These are phyloP conservation scores for Cicer chorassanicum DNA, from an alignment of 306 rosid genomes.

Conservation along the genomic window DNA sequence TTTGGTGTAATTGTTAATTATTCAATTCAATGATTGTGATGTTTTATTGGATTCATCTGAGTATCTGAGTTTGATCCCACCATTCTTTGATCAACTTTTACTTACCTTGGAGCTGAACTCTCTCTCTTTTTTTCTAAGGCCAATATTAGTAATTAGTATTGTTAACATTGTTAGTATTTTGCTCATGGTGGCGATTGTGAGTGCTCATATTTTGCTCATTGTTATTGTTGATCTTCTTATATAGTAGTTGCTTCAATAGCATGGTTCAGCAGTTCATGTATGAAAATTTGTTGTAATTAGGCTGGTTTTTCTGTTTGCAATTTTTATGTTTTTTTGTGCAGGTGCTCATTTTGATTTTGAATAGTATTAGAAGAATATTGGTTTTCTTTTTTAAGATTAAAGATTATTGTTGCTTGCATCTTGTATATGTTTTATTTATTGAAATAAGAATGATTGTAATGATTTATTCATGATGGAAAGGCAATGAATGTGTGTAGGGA, in stretches of 20 bases:
- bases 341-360: slow-evolving; percentile 31
- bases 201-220: not conserved
- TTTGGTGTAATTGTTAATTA: not conserved
- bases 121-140: too few species aligned
- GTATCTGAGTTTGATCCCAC: not conserved
- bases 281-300: slow-evolving; percentile 5
- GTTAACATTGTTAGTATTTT: too few species aligned
- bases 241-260: not conserved
- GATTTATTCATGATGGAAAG: slow-evolving; percentile 25
- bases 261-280: not conserved
- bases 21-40: not conserved
- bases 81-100: not conserved
- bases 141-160: too few species aligned
- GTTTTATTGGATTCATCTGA: not conserved
- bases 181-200: not conserved
- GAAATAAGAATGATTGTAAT: not conserved
- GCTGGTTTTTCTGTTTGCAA: slow-evolving; percentile 25
- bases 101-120: too few species aligned
- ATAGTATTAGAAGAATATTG: not conserved
- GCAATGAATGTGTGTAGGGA: slow-evolving; percentile 60
- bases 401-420: not conserved
- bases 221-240: slow-evolving; percentile 1
- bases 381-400: not conserved
- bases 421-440: slow-evolving; percentile 1
- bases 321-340: not conserved